These are phyloP conservation scores for Tricholomella constricta DNA, from an alignment of 768 basidiomycete genomes.

Conservation along the genomic window DNA sequence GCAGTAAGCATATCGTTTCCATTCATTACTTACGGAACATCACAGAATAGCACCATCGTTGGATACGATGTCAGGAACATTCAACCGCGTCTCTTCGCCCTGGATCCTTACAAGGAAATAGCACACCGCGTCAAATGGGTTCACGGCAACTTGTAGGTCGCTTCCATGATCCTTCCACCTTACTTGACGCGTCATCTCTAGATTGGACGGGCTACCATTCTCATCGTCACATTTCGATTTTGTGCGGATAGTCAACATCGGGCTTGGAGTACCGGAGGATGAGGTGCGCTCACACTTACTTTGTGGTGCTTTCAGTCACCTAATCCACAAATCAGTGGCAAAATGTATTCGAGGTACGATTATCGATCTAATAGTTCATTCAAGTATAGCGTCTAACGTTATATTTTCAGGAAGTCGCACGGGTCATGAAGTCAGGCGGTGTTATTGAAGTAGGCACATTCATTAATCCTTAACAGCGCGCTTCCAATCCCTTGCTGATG, in stretches of 20 bases:
- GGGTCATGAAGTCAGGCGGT: conserved; percentile 64
- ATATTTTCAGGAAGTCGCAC: conserved; percentile 57
- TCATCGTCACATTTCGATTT: conserved; percentile 59
- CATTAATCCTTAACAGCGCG: not conserved
- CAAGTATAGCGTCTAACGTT: conserved; percentile 4
- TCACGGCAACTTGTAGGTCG: conserved; percentile 63
- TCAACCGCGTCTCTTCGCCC: conserved; percentile 50
- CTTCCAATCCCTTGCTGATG: conserved; percentile 4
- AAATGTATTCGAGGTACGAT: conserved; percentile 54
- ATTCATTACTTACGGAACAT: not conserved
- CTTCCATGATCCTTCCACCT: not conserved
- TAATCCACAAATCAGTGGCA: conserved; percentile 53
- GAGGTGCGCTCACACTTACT: conserved; percentile 40
- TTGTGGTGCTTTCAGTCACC: not conserved
- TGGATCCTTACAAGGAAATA: conserved; percentile 41
- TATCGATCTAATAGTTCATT: conserved; percentile 15
- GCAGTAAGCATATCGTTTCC: conserved; percentile 1
- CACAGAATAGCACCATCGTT: conserved; percentile 52
- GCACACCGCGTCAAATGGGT: conserved; percentile 62
- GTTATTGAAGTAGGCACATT: conserved; percentile 47
- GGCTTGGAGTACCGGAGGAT: conserved; percentile 71
- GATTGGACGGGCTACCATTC: conserved; percentile 68
- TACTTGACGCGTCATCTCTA: conserved; percentile 26
- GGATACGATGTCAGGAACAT: conserved; percentile 60
- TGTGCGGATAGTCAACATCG: conserved; percentile 63